Evolutionary conservation across 2,329 filamentous ascomycete genomes (phyloP), one percentile per base, ranked within the genome.

Genomic region (Macrophomina pseudophaseolina): DNA sequence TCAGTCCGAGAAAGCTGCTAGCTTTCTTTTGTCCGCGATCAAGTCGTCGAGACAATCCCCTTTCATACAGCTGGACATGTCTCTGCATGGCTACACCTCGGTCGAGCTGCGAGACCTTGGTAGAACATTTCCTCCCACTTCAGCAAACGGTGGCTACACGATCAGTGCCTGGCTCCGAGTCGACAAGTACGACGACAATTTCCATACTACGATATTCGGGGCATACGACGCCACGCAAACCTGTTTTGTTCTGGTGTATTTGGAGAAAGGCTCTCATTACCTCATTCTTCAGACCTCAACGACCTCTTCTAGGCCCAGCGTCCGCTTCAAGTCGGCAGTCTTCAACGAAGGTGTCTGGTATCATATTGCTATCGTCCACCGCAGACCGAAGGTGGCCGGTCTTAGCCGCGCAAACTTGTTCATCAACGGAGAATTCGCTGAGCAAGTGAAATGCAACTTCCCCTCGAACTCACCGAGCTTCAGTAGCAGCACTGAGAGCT

Each of bases 271-370:
- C 76, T 97, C 93, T 1, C 91, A 87, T 68, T 95, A 97, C 79
- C 91, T 99, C 71, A 99, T 99, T 71, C 83, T 99, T 5, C 95
- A 99, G 80, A 98, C 96, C 7, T 97, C 95, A 18, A 91, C 98
- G 68, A 92, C 89, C 63, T 93, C 93, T 8, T 85, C 88, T 63
- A 88, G 91, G 67, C 94, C 95, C 2, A 98, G 94, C 78, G 92
- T 99, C 54, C 88, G 95, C 66, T 99, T 99, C 84, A 97, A 95
- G 76, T 91, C 91, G 2, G 87, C 90, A 11, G 82, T 85, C 0
- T 98, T 99, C 74, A 83, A 89, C 71, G 85, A 91, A 69, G 87
- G 88, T 65, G 85, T 83, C 72, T 99, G 95, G 95, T 99, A 99
- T 78, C 95, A 99, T 78, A 87, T 99, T 72, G 92, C 90, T 51